Base-by-base conservation (phyloP, 257 asterid species). In the Scutellaria minor region DNA sequence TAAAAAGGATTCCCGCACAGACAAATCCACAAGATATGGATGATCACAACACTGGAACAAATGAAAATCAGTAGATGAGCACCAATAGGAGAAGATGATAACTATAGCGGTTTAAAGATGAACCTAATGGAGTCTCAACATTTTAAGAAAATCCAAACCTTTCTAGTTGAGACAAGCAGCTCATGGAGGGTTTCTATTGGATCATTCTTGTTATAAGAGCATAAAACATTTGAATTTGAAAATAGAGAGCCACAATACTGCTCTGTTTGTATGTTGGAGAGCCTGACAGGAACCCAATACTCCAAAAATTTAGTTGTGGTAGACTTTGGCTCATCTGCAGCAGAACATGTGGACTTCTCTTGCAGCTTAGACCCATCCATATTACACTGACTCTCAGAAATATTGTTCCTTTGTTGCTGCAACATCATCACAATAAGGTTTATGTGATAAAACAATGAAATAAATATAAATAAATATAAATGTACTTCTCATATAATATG, bases 241-340 rank as follows among this genome's bases (percentile, higher is more conserved):
- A 80, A 75, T 13, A 86, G 78, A 65, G 79, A 80, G 74, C 77
- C 84, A 71, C 96, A 89, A 67, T 87, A 89, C 78, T 76, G 86
- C 81, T 86, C 90, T 27, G 45, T 80, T 79, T 89, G 93, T 77
- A 85, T 72, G 53, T 85, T 59, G 42, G 93, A 83, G 65, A 86
- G 96, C 83, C 54, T 63, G 66, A 79, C 88, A 31, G 93, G 92
- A 63, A 87, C 90, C 96, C 96, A 89, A 13, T 87, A 85, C 79
- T 89, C 93, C 53, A 81, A 56, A 54, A 85, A 84, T 55, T 76
- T 80, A 52, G 64, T 72, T 15, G 62, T 52, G 9, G 46, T 72
- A n/a, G 67, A 57, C 53, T 77, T 83, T 79, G 72, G 54, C 47
- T 61, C 79, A 58, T 76, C 70, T 56, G 69, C 84, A 81, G 27